Evolutionary conservation across 2,329 filamentous ascomycete genomes (phyloP).

Genomic region (Nigrograna mackinnonii): DNA sequence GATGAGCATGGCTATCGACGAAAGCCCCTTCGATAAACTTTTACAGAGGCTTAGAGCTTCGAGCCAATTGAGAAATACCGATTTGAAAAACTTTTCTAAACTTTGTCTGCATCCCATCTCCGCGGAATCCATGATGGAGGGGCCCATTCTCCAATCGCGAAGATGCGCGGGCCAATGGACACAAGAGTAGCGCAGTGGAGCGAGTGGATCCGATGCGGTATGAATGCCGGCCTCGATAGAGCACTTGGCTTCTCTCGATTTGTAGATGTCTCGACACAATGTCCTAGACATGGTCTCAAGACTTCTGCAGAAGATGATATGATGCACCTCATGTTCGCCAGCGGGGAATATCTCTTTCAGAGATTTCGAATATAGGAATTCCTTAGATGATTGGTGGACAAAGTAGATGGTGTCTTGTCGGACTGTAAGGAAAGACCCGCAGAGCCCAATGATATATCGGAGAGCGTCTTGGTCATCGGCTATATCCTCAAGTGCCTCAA

Average conservation of each 20-base stretch:
- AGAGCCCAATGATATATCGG: constrained; percentile 1
- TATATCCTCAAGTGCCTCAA: constrained; percentile 9
- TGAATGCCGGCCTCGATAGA: constrained; percentile 17
- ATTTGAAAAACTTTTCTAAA: constrained; percentile 10
- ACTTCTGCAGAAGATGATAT: constrained; percentile 21
- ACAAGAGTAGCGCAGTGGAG: constrained; percentile 27
- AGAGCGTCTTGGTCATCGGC: constrained; percentile 1
- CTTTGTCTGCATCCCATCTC: no score
- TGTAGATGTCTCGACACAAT: constrained; percentile 27
- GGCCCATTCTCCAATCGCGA: constrained; percentile 10
- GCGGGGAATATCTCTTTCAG: not conserved
- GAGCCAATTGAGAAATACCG: not conserved
- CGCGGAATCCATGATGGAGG: no score
- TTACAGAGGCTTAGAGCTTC: constrained; percentile 2
- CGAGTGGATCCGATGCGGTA: constrained; percentile 24
- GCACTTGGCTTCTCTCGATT: constrained; percentile 12
- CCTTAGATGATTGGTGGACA: constrained; percentile 3
- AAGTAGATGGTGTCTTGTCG: constrained; percentile 3
- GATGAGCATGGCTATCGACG: constrained; percentile 7
- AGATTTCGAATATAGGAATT: constrained; percentile 1
- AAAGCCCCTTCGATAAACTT: not conserved
- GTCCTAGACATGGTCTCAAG: constrained; percentile 23
- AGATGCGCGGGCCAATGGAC: constrained; percentile 42
- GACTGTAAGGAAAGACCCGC: constrained; percentile 3
- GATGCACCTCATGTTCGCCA: constrained; percentile 10